Evolutionary conservation across 306 rosid genomes (phyloP).

Genomic region (Castanopsis chinensis): DNA sequence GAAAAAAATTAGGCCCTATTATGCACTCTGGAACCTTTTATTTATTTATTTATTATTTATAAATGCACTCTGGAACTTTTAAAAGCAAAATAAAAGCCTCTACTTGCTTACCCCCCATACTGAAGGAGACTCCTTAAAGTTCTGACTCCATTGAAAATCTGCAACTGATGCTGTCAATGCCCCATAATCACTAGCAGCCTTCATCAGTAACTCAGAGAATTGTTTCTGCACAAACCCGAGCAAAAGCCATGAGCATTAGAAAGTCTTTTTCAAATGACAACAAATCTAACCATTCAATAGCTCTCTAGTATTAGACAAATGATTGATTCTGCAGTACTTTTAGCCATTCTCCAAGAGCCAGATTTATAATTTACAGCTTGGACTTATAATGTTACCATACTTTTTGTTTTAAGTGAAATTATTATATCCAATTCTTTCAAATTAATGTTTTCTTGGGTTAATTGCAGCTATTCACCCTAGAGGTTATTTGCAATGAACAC

Average conservation of each 20-base stretch:
- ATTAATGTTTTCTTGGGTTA: neutral
- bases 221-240: constrained; percentile 70
- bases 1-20: neutral
- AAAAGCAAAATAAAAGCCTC: constrained; percentile 22
- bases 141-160: constrained; percentile 98
- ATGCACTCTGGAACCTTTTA: neutral
- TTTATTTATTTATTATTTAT: too few relatives aligned
- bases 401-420: neutral
- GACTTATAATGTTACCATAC: neutral
- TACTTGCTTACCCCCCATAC: constrained; percentile 89
- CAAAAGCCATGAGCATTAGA: constrained; percentile 29
- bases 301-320: constrained; percentile 5
- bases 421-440: neutral
- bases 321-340: neutral
- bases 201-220: constrained; percentile 90
- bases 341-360: neutral
- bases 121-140: constrained; percentile 91
- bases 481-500: too few relatives aligned
- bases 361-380: neutral
- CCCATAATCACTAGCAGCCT: constrained; percentile 97
- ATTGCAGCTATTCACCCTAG: too few relatives aligned
- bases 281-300: neutral
- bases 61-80: neutral
- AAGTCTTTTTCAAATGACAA: neutral
- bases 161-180: constrained; percentile 92